Percentiles rank a stretch among this genome's conserved stretches.
These are phyloP conservation scores for Encephalitozoon cuniculi DNA, from an alignment of 371 early-diverging fungal genomes.

Conservation along the genomic window DNA sequence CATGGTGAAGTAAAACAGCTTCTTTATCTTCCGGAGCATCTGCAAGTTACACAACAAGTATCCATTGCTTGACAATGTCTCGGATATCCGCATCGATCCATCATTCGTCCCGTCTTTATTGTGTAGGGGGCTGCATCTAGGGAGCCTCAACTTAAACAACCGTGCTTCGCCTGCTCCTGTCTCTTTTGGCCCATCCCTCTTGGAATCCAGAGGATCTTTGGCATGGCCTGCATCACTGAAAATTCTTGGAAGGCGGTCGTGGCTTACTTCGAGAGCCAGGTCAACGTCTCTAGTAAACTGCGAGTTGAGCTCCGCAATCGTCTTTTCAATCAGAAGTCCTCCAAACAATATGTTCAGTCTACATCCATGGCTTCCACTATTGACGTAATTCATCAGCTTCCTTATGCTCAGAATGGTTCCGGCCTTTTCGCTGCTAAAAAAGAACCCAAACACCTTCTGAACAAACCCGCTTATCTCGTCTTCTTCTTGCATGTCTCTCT, in stretches of 20 bases:
- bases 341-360: neutral
- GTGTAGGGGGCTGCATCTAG: neutral
- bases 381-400: neutral
- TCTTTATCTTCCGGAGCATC: constrained; percentile 1
- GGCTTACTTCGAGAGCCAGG: neutral
- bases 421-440: neutral
- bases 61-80: neutral
- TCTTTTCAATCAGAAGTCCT: neutral
- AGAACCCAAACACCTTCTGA: constrained; percentile 2
- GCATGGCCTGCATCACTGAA: neutral
- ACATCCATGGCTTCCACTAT: neutral
- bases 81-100: neutral
- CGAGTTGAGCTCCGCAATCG: neutral
- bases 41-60: neutral
- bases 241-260: neutral
- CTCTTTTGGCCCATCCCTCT: neutral
- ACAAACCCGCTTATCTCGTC: neutral
- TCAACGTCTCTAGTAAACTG: neutral
- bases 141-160: neutral
- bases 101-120: neutral
- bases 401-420: neutral
- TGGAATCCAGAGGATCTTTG: neutral
- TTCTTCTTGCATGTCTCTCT: neutral
- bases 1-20: constrained; percentile 4
- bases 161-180: neutral